Conservation (phyloP, 2,329 filamentous ascomycete species). For the Fusarium subtropicale region DNA sequence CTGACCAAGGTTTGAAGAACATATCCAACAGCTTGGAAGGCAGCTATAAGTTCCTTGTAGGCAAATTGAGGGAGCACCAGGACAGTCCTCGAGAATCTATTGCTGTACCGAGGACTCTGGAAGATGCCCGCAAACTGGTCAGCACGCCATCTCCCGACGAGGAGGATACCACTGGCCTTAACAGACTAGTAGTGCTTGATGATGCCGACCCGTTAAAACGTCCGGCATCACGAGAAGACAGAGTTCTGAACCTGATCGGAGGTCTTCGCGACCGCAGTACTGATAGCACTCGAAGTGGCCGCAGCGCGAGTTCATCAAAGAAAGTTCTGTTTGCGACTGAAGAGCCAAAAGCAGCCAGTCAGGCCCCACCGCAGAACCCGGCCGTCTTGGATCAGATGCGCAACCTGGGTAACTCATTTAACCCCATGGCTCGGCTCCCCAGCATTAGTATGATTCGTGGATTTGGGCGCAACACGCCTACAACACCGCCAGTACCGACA, state of each 20-base stretch:
- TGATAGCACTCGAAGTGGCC: slow-evolving; percentile 76
- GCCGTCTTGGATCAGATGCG: slow-evolving; percentile 83
- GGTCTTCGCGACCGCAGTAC: slow-evolving; percentile 81
- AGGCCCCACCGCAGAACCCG: slow-evolving; percentile 54
- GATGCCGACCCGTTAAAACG: slow-evolving; percentile 50
- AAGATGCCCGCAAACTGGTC: slow-evolving; percentile 91
- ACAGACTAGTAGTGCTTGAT: slow-evolving; percentile 60
- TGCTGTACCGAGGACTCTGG: slow-evolving; percentile 85
- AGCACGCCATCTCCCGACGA: slow-evolving; percentile 75
- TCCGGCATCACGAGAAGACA: slow-evolving; percentile 65
- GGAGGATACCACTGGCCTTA: slow-evolving; percentile 70
- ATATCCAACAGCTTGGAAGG: slow-evolving; percentile 91
- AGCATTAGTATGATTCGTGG: slow-evolving; percentile 79
- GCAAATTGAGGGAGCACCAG: slow-evolving; percentile 81
- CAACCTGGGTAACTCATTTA: slow-evolving; percentile 82
- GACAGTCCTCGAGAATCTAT: slow-evolving; percentile 59
- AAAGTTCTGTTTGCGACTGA: slow-evolving; percentile 64
- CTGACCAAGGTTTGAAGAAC: slow-evolving; percentile 91
- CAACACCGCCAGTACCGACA: slow-evolving; percentile 53
- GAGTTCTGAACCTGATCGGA: slow-evolving; percentile 76
- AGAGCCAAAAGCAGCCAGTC: slow-evolving; percentile 47
- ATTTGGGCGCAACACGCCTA: slow-evolving; percentile 71
- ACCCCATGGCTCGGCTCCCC: slow-evolving; percentile 83
- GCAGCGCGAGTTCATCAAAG: slow-evolving; percentile 71
- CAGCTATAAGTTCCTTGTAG: slow-evolving; percentile 93